Base-by-base conservation (phyloP, 2,329 filamentous ascomycete species). In the Colletotrichum costaricense region DNA sequence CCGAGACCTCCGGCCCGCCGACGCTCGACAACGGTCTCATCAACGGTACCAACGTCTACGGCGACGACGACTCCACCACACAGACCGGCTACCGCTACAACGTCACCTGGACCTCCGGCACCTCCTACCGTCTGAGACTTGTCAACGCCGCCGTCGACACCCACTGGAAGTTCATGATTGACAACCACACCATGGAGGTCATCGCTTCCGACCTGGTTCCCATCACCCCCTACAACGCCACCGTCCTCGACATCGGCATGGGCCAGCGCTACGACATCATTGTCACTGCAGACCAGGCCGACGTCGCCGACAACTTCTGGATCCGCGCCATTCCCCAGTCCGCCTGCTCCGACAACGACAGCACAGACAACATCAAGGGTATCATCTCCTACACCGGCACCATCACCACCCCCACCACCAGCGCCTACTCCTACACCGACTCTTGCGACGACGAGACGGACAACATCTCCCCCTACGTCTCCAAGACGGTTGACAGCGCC, bases 151-250 rank as follows among this genome's bases (percentile, higher is more conserved):
- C 84, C 35, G 78, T 84, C 22, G 85, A 87, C 49, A 83, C 81
- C 0, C 81, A 83, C 74, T 85, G 84, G 78, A 84, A 84, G 73
- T 89, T 90, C 76, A 83, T 82, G 42, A 88, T 90, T 71, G 88
- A 90, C 78, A 86, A 87, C 63, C 91, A 93, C 78, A 85, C 78
- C 0, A 78, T 93, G 76, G 87, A 83, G 0, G 89, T 93, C 46
- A 90, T 93, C 52, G 84, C 86, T 0, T 82, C 80, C n/a, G 91
- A 92, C 72, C 80, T 92, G 4, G 88, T 92, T 0, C 88, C 90
- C 2, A 84, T 93, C 28, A 76, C 83, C 28, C 90, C 90, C 0
- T 92, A 88, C 73, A 80, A 80, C 0, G 86, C 89, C 0, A 82
- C 84, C 0, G 65, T 85, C n/a, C 79, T 91, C n/a, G 86, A 82